Evolutionary conservation across 148 eudicot species (phyloP).

Genomic region (Rheum nobile): DNA sequence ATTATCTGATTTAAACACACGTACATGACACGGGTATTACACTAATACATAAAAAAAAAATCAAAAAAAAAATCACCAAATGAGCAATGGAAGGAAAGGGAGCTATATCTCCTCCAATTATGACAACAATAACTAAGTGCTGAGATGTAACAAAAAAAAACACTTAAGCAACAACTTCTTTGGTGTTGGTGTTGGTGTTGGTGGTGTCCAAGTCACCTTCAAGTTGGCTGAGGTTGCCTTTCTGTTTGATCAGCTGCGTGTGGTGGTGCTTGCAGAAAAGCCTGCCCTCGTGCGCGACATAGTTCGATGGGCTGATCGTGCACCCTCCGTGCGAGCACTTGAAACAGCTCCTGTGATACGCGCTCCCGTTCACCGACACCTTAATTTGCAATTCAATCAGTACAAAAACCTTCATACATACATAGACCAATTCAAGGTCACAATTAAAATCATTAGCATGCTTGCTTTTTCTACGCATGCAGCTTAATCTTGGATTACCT

Average conservation of each 20-base stretch:
- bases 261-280: conserved; percentile 98
- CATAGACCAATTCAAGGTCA: not conserved
- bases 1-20: too few species aligned
- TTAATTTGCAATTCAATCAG: not conserved
- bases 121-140: too few species aligned
- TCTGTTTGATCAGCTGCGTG: conserved; percentile 85
- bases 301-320: conserved; percentile 85
- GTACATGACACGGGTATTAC: too few species aligned
- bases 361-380: conserved; percentile 89
- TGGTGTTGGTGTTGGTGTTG: conserved; percentile 37
- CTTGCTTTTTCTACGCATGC: too few species aligned
- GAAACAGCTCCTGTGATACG: conserved; percentile 93
- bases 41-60: too few species aligned
- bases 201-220: conserved; percentile 65
- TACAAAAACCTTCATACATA: not conserved
- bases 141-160: too few species aligned
- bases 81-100: too few species aligned
- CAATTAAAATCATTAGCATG: not conserved
- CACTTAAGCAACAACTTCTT: conserved; percentile 7
- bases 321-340: conserved; percentile 97
- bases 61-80: too few species aligned
- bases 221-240: conserved; percentile 96
- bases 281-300: conserved; percentile 87
- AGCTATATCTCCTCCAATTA: not conserved
- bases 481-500: conserved; percentile 30